These are phyloP conservation scores for Candida schatavii DNA, from an alignment of 805 yeast species.

Conservation along the genomic window DNA sequence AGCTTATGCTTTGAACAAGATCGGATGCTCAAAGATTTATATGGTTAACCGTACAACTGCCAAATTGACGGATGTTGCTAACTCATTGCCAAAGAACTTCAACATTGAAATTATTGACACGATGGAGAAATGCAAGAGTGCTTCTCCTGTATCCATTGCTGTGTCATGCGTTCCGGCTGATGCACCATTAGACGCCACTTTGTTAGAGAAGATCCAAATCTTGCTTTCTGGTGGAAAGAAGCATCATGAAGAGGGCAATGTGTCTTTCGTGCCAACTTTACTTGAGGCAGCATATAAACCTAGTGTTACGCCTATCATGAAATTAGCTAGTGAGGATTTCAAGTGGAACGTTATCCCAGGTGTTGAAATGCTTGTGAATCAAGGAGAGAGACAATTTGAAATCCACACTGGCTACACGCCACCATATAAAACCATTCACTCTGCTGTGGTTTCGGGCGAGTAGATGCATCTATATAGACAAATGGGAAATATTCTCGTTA, in stretches of 20 bases:
- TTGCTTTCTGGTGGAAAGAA: slow-evolving; percentile 42
- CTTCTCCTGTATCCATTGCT: slow-evolving; percentile 53
- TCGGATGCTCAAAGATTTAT: slow-evolving; percentile 78
- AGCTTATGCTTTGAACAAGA: slow-evolving; percentile 70
- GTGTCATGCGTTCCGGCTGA: slow-evolving; percentile 87
- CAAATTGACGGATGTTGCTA: slow-evolving; percentile 58
- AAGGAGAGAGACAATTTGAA: slow-evolving; percentile 85
- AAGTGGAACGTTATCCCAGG: slow-evolving; percentile 90
- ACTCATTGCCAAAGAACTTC: slow-evolving; percentile 57
- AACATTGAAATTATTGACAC: slow-evolving; percentile 58
- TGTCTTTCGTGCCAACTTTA: slow-evolving; percentile 46
- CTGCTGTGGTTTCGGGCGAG: slow-evolving; percentile 48
- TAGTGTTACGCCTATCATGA: slow-evolving; percentile 80
- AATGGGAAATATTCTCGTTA: neutral
- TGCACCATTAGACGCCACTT: slow-evolving; percentile 54
- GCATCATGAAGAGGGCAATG: slow-evolving; percentile 26
- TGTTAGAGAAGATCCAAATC: slow-evolving; percentile 48
- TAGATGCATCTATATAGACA: too few species aligned
- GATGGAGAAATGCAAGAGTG: slow-evolving; percentile 41
- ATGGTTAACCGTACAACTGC: slow-evolving; percentile 76
- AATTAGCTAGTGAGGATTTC: slow-evolving; percentile 56
- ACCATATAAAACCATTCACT: slow-evolving; percentile 58
- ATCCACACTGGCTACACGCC: slow-evolving; percentile 69
- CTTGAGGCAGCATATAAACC: slow-evolving; percentile 97
- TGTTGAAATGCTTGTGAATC: slow-evolving; percentile 86